Conservation (phyloP, 345 rosid species). For the Aquilaria sinensis region DNA sequence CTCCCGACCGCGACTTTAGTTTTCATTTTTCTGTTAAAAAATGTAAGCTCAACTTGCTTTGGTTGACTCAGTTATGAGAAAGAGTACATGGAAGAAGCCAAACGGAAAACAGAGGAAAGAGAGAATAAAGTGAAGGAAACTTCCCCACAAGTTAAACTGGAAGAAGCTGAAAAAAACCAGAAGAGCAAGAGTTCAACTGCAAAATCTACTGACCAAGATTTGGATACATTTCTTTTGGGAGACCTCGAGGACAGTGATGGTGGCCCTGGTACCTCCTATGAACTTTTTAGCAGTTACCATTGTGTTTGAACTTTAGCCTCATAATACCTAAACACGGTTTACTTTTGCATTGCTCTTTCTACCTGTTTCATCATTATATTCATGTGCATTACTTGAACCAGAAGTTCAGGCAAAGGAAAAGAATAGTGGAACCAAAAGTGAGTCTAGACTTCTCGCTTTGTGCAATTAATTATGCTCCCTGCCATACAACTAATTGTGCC, state of each 20-base stretch:
- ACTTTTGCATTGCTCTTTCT: constrained; percentile 1
- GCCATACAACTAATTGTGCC: too few relatives aligned
- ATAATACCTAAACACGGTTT: neutral
- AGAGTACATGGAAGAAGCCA: constrained; percentile 64
- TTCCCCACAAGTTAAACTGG: constrained; percentile 25
- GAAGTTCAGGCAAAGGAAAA: too few relatives aligned
- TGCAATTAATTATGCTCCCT: too few relatives aligned
- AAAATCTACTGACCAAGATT: constrained; percentile 67
- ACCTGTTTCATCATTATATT: too few relatives aligned
- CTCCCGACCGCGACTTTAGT: too few relatives aligned
- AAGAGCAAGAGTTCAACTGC: constrained; percentile 46
- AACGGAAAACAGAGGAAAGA: constrained; percentile 58
- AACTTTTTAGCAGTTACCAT: constrained; percentile 1
- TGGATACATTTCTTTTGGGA: constrained; percentile 86
- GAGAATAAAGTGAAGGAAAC: constrained; percentile 43
- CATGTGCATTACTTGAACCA: too few relatives aligned
- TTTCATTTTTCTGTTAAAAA: too few relatives aligned
- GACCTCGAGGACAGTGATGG: constrained; percentile 89
- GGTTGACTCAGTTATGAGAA: constrained; percentile 48
- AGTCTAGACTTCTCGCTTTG: too few relatives aligned
- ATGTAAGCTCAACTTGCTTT: too few relatives aligned
- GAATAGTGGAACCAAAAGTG: too few relatives aligned
- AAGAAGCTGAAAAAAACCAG: constrained; percentile 30
- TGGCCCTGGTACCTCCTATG: constrained; percentile 47
- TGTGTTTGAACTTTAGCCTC: neutral